Percentiles rank a stretch among this genome's conserved stretches.
Evolutionary conservation across 371 early-diverging fungal genomes (phyloP).

Genomic region (Rhizopus delemar): DNA sequence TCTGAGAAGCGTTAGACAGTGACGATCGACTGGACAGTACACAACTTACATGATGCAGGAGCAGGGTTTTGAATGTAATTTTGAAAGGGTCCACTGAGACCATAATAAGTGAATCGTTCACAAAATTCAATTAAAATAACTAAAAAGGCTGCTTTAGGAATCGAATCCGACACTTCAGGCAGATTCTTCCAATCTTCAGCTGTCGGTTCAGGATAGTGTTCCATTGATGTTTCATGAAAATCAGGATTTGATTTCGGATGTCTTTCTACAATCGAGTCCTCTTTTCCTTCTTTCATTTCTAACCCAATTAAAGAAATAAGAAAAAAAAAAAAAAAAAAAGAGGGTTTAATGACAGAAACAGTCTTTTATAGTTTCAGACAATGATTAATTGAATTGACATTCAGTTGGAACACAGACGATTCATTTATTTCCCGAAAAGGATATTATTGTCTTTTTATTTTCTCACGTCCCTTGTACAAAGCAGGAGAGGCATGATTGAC

Average conservation of each 20-base stretch:
- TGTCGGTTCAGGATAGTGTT: constrained; percentile 37
- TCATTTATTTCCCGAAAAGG: too few relatives aligned
- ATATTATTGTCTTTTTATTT: too few relatives aligned
- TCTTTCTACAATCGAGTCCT: not conserved
- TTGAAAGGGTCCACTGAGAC: constrained; percentile 63
- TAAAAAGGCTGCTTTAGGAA: constrained; percentile 60
- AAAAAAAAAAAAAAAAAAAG: not conserved
- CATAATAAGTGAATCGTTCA: constrained; percentile 79
- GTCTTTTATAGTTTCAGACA: too few relatives aligned
- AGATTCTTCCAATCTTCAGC: constrained; percentile 48
- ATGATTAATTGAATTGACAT: too few relatives aligned
- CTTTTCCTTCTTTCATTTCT: not conserved
- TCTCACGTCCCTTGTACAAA: too few relatives aligned
- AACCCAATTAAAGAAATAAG: not conserved
- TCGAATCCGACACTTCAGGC: constrained; percentile 52
- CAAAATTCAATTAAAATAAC: constrained; percentile 75
- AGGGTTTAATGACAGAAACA: too few relatives aligned
- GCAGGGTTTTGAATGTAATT: constrained; percentile 62
- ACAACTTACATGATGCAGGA: constrained; percentile 38
- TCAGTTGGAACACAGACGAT: too few relatives aligned
- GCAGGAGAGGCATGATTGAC: too few relatives aligned
- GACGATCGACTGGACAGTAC: not conserved
- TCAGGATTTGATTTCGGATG: not conserved
- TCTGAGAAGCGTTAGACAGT: constrained; percentile 13
- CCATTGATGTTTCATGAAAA: not conserved